These are phyloP conservation scores for Aspergillus sp. DNA, from an alignment of 2,329 filamentous ascomycete species.

Conservation along the genomic window DNA sequence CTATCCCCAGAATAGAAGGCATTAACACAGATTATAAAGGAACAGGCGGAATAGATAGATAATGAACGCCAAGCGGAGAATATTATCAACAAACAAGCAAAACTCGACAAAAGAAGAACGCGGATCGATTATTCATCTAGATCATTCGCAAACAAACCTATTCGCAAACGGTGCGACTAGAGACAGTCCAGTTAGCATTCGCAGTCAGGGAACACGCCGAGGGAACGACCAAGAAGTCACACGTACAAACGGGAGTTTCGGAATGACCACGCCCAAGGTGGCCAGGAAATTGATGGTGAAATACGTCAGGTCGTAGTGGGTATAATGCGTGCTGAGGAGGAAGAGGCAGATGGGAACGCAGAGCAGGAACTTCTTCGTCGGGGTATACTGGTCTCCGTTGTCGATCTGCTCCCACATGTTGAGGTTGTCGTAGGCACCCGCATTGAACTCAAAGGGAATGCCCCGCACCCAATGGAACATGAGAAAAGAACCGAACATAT, in stretches of 20 bases:
- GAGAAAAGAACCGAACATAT: slow-evolving; percentile 98
- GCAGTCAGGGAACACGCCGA: no score
- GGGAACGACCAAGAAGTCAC: slow-evolving; percentile 38
- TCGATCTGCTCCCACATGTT: slow-evolving; percentile 99
- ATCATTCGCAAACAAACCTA: slow-evolving; percentile 69
- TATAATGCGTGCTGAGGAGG: slow-evolving; percentile 96
- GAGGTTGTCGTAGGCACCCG: slow-evolving; percentile 96
- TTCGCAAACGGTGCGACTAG: slow-evolving; percentile 75
- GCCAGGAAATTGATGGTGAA: slow-evolving; percentile 97
- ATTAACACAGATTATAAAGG: slow-evolving; percentile 17
- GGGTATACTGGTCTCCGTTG: slow-evolving; percentile 97
- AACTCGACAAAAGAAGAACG: slow-evolving; percentile 4
- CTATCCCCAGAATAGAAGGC: slow-evolving; percentile 4
- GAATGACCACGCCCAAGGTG: slow-evolving; percentile 88
- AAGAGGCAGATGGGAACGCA: slow-evolving; percentile 93
- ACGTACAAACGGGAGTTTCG: slow-evolving; percentile 86
- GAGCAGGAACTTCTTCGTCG: slow-evolving; percentile 96
- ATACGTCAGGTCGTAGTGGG: slow-evolving; percentile 94
- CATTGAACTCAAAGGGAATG: slow-evolving; percentile 98
- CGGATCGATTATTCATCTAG: slow-evolving; percentile 56
- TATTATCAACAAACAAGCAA: slow-evolving; percentile 14
- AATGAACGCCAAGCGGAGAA: slow-evolving; percentile 19
- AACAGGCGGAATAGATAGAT: slow-evolving; percentile 13
- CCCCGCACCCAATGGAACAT: slow-evolving; percentile 99
- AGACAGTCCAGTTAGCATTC: slow-evolving; percentile 30